A percentile compares a stretch with the other conserved stretches of the same genome.
Conservation (phyloP, 2,329 filamentous ascomycete genomes). For the Helotiales sp. region DNA sequence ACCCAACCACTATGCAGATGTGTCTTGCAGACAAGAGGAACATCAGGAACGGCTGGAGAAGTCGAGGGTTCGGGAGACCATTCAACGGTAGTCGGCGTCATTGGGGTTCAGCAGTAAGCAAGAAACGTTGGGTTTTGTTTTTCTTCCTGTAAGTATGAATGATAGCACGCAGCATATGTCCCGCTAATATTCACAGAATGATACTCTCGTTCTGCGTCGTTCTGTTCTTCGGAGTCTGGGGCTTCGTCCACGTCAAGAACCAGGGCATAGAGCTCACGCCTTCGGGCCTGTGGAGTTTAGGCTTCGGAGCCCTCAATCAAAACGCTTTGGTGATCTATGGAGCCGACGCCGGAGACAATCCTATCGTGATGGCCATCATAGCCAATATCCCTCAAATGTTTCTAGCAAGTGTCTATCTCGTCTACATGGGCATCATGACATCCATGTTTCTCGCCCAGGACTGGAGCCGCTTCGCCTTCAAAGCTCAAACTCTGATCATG, state of each 20-base stretch:
- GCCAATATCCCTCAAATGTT: slow-evolving; percentile 15
- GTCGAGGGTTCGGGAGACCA: slow-evolving; percentile 9
- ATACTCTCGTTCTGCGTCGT: slow-evolving; percentile 3
- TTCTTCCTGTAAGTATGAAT: slow-evolving; percentile 13
- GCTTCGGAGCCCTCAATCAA: slow-evolving; percentile 10
- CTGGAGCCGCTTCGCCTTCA: slow-evolving; percentile 14
- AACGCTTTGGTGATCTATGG: slow-evolving; percentile 8
- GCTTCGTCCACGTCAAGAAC: slow-evolving; percentile 12
- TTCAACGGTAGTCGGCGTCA: not conserved
- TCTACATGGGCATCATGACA: slow-evolving; percentile 17
- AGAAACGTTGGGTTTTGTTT: slow-evolving; percentile 9
- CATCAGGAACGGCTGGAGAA: slow-evolving; percentile 3
- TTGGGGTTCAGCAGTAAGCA: slow-evolving; percentile 11
- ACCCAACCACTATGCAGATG: slow-evolving; percentile 9
- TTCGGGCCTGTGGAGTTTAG: slow-evolving; percentile 11
- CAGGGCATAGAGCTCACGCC: slow-evolving; percentile 9
- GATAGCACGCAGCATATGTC: too few species aligned
- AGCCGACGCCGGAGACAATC: not conserved
- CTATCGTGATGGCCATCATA: slow-evolving; percentile 5
- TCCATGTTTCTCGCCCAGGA: slow-evolving; percentile 15
- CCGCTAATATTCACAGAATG: slow-evolving; percentile 2
- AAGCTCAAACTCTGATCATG: slow-evolving; percentile 43
- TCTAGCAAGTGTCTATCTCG: slow-evolving; percentile 2
- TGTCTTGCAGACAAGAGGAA: slow-evolving; percentile 13
- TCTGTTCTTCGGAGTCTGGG: slow-evolving; percentile 12